Base-by-base conservation (phyloP, 2,329 filamentous ascomycete genomes). In the Cryphonectria radicalis region DNA sequence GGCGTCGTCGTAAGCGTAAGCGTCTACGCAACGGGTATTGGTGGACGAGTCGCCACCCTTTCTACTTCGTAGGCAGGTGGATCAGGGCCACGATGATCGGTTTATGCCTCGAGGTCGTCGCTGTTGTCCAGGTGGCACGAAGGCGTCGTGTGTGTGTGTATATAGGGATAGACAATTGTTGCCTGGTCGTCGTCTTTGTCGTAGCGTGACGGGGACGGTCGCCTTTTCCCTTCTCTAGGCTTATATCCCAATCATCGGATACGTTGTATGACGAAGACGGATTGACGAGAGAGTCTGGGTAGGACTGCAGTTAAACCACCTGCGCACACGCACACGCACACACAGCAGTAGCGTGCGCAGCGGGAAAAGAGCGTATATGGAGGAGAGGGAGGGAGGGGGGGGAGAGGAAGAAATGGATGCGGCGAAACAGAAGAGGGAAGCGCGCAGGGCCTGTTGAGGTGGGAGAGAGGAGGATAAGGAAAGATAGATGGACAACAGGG, bases 1-100 rank as follows among this genome's bases (percentile, higher is more conserved):
- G 62, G 63, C 11, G 69, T 70, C 65, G 67, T 73, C 70, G 70
- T 68, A 70, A 72, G 67, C 72, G 70, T 70, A 66, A 73, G 67
- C 63, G 69, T 63, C 65, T 64, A 66, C 72, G 59, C 62, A 50
- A 46, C 28, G 57, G 64, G 63, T 53, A 22, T 17, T 32, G 42
- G 63, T 53, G 19, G 46, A 59, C 25, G 62, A 67, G 42, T 71
- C 72, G 69, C 69, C 63, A 67, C 63, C 66, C 37, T 28, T 40
- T 32, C 3, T 32, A 8, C 28, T 28, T 57, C 19, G 50, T 69
- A 43, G 63, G 40, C 68, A 25, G 22, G 62, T 40, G 42, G 53
- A 60, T 50, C 40, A 46, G 42, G 25, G 28, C 63, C 42, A 22
- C 25, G 40, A 25, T 40, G 60, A 46, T 40, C 14, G 35, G 35